These are phyloP conservation scores for Mycena indigotica DNA, from an alignment of 768 basidiomycete genomes.

Conservation along the genomic window DNA sequence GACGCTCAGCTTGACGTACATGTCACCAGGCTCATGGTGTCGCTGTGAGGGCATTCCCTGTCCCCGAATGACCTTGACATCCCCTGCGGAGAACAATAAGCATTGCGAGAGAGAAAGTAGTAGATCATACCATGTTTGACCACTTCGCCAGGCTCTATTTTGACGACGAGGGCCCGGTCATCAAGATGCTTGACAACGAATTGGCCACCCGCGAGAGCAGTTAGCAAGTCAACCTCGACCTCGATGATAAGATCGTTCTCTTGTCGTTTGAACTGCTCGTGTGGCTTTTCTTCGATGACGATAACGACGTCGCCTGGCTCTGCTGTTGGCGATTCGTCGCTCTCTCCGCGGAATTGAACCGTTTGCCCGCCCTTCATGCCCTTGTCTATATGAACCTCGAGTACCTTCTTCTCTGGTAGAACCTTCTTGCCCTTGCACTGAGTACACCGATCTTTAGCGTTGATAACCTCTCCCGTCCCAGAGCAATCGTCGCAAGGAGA, in stretches of 20 bases:
- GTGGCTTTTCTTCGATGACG: slow-evolving; percentile 90
- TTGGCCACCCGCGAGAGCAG: slow-evolving; percentile 89
- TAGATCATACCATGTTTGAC: slow-evolving; percentile 79
- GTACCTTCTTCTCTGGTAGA: slow-evolving; percentile 89
- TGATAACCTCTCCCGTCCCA: slow-evolving; percentile 95
- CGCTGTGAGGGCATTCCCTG: slow-evolving; percentile 99
- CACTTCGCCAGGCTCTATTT: slow-evolving; percentile 85
- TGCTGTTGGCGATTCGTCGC: slow-evolving; percentile 87
- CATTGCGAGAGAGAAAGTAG: slow-evolving; percentile 8
- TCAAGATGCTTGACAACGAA: slow-evolving; percentile 92
- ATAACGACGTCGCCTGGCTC: slow-evolving; percentile 94
- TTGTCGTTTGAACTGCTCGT: slow-evolving; percentile 84
- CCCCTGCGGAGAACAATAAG: slow-evolving; percentile 50
- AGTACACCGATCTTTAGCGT: slow-evolving; percentile 88
- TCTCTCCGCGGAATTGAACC: slow-evolving; percentile 86
- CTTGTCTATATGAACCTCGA: slow-evolving; percentile 98
- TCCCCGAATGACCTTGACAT: slow-evolving; percentile 85
- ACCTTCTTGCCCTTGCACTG: slow-evolving; percentile 96
- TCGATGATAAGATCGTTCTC: slow-evolving; percentile 87
- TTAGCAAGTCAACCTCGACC: slow-evolving; percentile 90
- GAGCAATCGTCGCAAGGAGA: slow-evolving; percentile 91
- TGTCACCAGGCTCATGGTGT: slow-evolving; percentile 94
- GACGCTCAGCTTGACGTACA: slow-evolving; percentile 85
- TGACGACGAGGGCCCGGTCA: slow-evolving; percentile 83
- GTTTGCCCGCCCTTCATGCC: slow-evolving; percentile 96